Base-by-base conservation (phyloP, 306 rosid genomes). In the Lathyrus oleraceus region DNA sequence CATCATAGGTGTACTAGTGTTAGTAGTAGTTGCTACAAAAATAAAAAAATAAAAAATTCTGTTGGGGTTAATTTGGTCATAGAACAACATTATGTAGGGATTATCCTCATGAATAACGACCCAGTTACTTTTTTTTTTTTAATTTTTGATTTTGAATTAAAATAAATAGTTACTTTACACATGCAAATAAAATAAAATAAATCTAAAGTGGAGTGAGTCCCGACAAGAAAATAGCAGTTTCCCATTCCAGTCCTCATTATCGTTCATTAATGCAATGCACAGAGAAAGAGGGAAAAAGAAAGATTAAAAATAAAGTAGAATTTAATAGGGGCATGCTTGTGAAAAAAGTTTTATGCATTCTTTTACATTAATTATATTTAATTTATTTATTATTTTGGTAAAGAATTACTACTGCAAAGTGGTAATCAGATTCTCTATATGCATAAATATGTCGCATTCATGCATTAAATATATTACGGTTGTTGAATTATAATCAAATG, bases 241-340 rank as follows among this genome's bases (percentile, higher is more conserved):
- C 70, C 72, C 75, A 62, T 77, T 65, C 14, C 67, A 36, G 40
- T 61, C 82, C 82, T 84, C 75, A 81, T 70, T 84, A 74, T 76
- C 30, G 17, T 40, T 83, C 95, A 81, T 88, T 79, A 85, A 91
- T 88, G 92, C 72, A 53, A 6, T 54, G 47, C 65, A 60, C 52
- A 60, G 32, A 52, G 17, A 65, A 45, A 13, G 51, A 20, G 51
- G 30, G 38, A 91, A 65, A 40, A 78, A 27, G 11, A 40, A 75
- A 23, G 6, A 11, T 3, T 14, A n/a, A 15, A n/a, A 47, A 13
- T 10, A 10, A 10, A 42, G n/a, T 11, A 42, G 25, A 2, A 4
- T 49, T 16, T 49, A 17, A 17, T 17, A 16, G 12, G 47, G 47
- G 25, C 20, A 15, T 47, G 53, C 53, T 43, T 43, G 48, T 2